Conservation (phyloP, 805 yeast species). For the Crinitomyces ghanaensis region DNA sequence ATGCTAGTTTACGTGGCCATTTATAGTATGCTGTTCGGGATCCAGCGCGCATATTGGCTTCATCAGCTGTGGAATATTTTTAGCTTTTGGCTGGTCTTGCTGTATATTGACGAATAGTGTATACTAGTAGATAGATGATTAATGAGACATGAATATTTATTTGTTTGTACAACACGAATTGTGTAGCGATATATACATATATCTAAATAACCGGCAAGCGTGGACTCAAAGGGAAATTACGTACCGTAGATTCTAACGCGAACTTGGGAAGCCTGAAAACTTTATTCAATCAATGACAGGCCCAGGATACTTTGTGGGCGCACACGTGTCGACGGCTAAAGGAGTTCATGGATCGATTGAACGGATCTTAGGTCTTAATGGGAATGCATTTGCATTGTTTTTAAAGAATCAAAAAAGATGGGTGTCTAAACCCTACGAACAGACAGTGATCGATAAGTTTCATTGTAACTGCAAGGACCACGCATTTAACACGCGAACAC, state of each 20-base stretch:
- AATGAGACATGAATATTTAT: too few relatives aligned
- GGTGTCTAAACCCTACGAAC: constrained; percentile 68
- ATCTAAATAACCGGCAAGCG: too few relatives aligned
- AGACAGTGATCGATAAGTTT: constrained; percentile 59
- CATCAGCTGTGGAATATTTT: constrained; percentile 66
- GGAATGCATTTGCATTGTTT: constrained; percentile 83
- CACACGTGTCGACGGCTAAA: constrained; percentile 77
- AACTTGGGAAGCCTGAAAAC: too few relatives aligned
- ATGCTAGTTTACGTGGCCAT: constrained; percentile 41
- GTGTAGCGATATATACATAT: too few relatives aligned
- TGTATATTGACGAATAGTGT: constrained; percentile 6
- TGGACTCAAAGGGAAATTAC: too few relatives aligned
- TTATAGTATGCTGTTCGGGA: constrained; percentile 61
- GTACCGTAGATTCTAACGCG: too few relatives aligned
- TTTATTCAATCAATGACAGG: neutral
- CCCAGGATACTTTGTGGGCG: constrained; percentile 44
- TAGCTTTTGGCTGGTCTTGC: constrained; percentile 13
- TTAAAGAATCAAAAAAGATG: constrained; percentile 84
- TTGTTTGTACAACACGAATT: too few relatives aligned
- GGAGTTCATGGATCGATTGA: constrained; percentile 54
- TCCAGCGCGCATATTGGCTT: constrained; percentile 69
- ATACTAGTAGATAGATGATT: too few relatives aligned
- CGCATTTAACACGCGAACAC: constrained; percentile 45
- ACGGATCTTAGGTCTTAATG: constrained; percentile 46
- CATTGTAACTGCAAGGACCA: constrained; percentile 46